phyloP scores from a whole-genome alignment of 1,139 yeast species.

The Ogataea hybrid region DNA sequence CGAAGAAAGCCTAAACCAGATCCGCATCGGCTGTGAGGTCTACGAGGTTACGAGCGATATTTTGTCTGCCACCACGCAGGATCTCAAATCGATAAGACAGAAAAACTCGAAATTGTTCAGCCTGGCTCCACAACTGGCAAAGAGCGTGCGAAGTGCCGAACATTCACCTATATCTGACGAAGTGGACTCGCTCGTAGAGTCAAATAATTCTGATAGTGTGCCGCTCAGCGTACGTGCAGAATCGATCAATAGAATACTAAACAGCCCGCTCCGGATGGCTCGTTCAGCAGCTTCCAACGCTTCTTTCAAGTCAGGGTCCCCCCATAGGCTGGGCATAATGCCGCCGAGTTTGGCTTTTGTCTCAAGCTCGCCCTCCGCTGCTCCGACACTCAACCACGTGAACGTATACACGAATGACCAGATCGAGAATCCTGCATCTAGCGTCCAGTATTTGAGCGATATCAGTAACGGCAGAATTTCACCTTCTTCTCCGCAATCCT shows the following conservation, averaged over 20 bases:
- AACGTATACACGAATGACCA: constrained; percentile 20
- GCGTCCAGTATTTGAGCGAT: constrained; percentile 21
- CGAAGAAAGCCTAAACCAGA: constrained; percentile 14
- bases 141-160: constrained; percentile 1
- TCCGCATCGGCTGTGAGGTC: constrained; percentile 15
- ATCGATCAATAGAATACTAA: constrained; percentile 15
- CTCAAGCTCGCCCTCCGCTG: constrained; percentile 17
- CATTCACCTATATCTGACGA: constrained; percentile 10
- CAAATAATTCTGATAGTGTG: constrained; percentile 5
- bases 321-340: constrained; percentile 14
- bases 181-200: constrained; percentile 16
- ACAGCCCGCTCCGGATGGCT: constrained; percentile 19
- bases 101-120: constrained; percentile 2
- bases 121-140: background rate
- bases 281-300: constrained; percentile 19
- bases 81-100: constrained; percentile 19
- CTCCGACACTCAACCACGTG: constrained; percentile 14
- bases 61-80: constrained; percentile 19
- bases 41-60: constrained; percentile 23
- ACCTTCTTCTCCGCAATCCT: constrained; percentile 3
- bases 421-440: constrained; percentile 14
- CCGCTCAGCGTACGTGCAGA: constrained; percentile 18
- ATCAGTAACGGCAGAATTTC: constrained; percentile 18
- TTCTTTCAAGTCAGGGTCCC: constrained; percentile 17
- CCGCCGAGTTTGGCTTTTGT: constrained; percentile 13